Base-by-base conservation (phyloP, 331 rosid genomes). In the Stylosanthes scabra region DNA sequence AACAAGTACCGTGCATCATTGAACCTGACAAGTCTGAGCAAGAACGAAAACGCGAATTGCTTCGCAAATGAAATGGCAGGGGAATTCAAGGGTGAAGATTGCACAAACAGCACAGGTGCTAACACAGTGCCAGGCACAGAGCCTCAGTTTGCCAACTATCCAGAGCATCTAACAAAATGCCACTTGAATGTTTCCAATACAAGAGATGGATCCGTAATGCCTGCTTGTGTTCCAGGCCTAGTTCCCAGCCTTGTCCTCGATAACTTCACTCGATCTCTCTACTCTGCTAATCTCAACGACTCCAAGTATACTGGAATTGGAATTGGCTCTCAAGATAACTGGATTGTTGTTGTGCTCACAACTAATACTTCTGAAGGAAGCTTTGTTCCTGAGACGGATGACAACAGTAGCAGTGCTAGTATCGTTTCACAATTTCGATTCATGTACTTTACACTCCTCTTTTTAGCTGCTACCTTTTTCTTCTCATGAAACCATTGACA, bases 21-120 rank as follows among this genome's bases (percentile, higher is more conserved):
- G 68, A 95, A 88, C 83, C 70, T 95, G 88, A 57, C 88, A 29
- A 52, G 83, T 63, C 86, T 94, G 50, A 66, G 74, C 31, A 79
- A 78, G 86, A 89, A 85, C 2, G 84, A 88, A 2, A 88, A 94
- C 52, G 99, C 99, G 28, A 83, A 80, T 61, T 95, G 97, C 86
- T 76, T 95, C 3, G 99, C 97, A 8, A 85, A 80, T 50, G 68
- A 84, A 79, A 61, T 95, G 0, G 93, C 97, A 20, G 93, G 80
- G 39, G 88, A 95, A 76, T 90, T 91, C 81, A 90, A 90, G 91
- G 52, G 74, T 44, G 87, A 86, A 80, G 92, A 92, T 5, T 95
- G 99, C 72, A 88, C 99, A 68, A 95, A 95, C 86, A 70, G 91
- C 54, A 90, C 99, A 15, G 99, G 99, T 15, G 86, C 99, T 69